Base-by-base conservation (phyloP, 2,329 filamentous ascomycete genomes). In the Metarhizium rileyi region DNA sequence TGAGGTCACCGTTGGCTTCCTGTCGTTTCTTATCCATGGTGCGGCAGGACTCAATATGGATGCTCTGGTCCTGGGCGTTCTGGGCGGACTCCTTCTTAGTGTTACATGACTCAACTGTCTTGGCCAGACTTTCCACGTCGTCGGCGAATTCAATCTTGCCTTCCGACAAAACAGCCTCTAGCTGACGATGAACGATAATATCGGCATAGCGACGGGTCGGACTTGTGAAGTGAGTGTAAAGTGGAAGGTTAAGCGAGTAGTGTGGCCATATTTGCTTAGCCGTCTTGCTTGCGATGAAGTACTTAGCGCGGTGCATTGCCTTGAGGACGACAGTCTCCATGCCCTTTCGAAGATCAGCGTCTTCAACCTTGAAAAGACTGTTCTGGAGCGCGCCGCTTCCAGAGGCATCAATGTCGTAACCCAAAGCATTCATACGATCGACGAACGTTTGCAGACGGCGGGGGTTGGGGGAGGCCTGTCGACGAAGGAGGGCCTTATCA, bases 31-130 rank as follows among this genome's bases (percentile, higher is more conserved):
- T 90, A 70, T 97, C 90, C 87, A 98, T 96, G 60, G 83, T 84
- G 59, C 93, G 86, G 75, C 93, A 98, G 5, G 91, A 89, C 66
- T 97, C 93, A 55, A 98, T 96, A 70, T 98, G 93, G 46, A 98
- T 90, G 67, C 93, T 97, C 72, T 98, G 93, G 68, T 98, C 93
- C 67, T 98, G 93, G 14, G 93, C 93, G 62, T 89, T 93, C 71
- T 95, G 91, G 1, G 93, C 90, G 12, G 90, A 97, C 65, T 98
- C 93, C 69, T 97, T 98, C 83, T 97, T 98, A 64, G 87, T 95
- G 74, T 98, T 98, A 77, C 89, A 95, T 58, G 88, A 82, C 69
- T 98, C 93, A 8, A 90, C 87, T 46, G 87, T 95, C 80, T 97
- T 98, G 60, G 83, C 83, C 40, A 98, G 75, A 50, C 76, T 84